Conservation (phyloP, 2,329 filamentous ascomycete genomes). For the Chaetomium sp. region DNA sequence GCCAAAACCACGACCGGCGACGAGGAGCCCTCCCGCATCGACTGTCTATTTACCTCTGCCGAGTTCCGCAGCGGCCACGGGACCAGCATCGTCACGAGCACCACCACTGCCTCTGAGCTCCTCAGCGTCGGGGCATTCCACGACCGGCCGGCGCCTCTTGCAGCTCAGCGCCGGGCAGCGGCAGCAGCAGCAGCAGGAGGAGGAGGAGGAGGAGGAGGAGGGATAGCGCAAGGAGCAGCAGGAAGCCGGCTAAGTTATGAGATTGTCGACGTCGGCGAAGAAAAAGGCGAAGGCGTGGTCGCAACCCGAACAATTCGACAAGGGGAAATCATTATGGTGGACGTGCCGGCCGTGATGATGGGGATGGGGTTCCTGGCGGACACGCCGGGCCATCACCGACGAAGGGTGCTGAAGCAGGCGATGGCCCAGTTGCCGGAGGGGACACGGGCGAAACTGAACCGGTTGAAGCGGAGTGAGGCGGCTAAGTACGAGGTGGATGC, state of each 20-base stretch:
- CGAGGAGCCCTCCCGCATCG: not conserved
- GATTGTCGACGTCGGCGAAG: constrained; percentile 24
- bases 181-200: too few species aligned
- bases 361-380: constrained; percentile 15
- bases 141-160: constrained; percentile 22
- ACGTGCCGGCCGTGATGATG: constrained; percentile 28
- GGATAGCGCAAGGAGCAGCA: not conserved
- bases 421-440: constrained; percentile 18
- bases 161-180: not conserved
- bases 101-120: constrained; percentile 25
- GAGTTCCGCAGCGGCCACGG: constrained; percentile 25
- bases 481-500: constrained; percentile 19
- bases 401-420: constrained; percentile 20
- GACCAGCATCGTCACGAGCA: constrained; percentile 30
- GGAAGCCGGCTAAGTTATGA: constrained; percentile 22
- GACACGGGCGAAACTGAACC: constrained; percentile 4
- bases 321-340: constrained; percentile 32
- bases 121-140: constrained; percentile 25
- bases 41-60: constrained; percentile 20
- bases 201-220: too few species aligned
- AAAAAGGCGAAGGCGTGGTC: constrained; percentile 31
- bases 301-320: constrained; percentile 29
- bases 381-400: constrained; percentile 19
- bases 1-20: not conserved
- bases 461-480: constrained; percentile 4